These are phyloP conservation scores for Xylariomycetidae sp. DNA, from an alignment of 2,329 filamentous ascomycete species.

Conservation along the genomic window DNA sequence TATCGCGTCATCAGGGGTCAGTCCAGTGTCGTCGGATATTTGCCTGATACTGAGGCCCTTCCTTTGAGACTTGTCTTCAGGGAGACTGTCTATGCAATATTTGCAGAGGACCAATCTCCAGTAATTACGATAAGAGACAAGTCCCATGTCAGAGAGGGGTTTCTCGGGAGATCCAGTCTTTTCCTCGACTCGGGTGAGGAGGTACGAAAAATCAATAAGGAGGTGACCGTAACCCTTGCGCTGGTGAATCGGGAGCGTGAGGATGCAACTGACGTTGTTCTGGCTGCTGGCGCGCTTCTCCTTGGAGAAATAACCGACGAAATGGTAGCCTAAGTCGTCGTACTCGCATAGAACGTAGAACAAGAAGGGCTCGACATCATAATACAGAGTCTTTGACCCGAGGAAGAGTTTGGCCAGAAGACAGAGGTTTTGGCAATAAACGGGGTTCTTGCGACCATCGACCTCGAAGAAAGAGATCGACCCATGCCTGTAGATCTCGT, in stretches of 20 bases:
- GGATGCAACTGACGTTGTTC: slow-evolving; percentile 96
- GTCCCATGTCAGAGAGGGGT: slow-evolving; percentile 92
- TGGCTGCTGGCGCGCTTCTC: slow-evolving; percentile 92
- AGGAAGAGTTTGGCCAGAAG: slow-evolving; percentile 93
- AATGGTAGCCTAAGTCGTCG: slow-evolving; percentile 86
- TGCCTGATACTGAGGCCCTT: slow-evolving; percentile 56
- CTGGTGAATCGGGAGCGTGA: slow-evolving; percentile 94
- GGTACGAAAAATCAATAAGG: slow-evolving; percentile 96
- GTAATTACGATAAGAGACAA: slow-evolving; percentile 96
- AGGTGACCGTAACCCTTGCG: slow-evolving; percentile 95
- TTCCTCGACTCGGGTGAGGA: slow-evolving; percentile 85
- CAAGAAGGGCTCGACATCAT: slow-evolving; percentile 93
- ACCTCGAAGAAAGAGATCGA: slow-evolving; percentile 96
- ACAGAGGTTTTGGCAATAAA: slow-evolving; percentile 98
- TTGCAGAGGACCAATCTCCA: slow-evolving; percentile 88
- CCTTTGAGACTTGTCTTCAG: slow-evolving; percentile 32
- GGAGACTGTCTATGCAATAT: slow-evolving; percentile 62
- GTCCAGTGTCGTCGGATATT: slow-evolving; percentile 85
- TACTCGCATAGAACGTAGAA: slow-evolving; percentile 98
- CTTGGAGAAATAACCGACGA: slow-evolving; percentile 99
- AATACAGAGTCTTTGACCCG: slow-evolving; percentile 97
- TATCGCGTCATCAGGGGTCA: slow-evolving; percentile 95
- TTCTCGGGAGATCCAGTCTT: slow-evolving; percentile 97
- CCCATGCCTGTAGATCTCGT: slow-evolving; percentile 92
- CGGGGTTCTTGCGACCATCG: slow-evolving; percentile 91